Percentiles rank a stretch among this genome's conserved stretches.
These are phyloP conservation scores for Castanea mollissima DNA, from an alignment of 306 rosid genomes.

Conservation along the genomic window DNA sequence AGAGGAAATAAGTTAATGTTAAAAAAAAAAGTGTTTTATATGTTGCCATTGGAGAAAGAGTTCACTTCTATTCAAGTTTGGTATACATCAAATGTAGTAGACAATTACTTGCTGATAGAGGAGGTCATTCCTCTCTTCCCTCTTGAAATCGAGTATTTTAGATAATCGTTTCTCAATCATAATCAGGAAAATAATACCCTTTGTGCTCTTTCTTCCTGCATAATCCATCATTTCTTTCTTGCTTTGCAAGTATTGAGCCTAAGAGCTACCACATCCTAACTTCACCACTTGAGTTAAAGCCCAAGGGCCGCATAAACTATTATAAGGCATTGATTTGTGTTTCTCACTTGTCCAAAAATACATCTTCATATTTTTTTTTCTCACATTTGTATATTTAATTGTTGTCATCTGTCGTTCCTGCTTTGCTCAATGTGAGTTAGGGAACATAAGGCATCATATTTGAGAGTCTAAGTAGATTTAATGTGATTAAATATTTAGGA, in stretches of 20 bases:
- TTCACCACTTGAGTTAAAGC: not conserved
- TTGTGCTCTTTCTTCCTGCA: not conserved
- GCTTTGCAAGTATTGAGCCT: not conserved
- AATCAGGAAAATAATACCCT: not conserved
- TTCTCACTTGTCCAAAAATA: not conserved
- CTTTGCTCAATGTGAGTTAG: not conserved
- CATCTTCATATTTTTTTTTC: not conserved
- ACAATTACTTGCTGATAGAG: not conserved
- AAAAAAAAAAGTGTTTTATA: not conserved
- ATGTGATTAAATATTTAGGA: not conserved
- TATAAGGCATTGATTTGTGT: not conserved
- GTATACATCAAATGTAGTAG: not conserved
- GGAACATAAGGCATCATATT: not conserved
- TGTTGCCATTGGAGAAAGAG: not conserved
- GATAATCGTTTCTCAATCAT: no score
- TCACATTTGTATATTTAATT: not conserved
- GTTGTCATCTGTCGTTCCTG: not conserved
- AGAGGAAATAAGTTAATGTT: not conserved
- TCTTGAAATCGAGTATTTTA: not conserved
- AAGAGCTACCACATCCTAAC: not conserved
- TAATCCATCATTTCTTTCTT: not conserved
- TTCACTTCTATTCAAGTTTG: not conserved
- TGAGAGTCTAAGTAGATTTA: not conserved
- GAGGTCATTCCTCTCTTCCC: not conserved
- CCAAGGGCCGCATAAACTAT: not conserved